Base-by-base conservation (phyloP, 768 basidiomycete genomes). In the Cyathus striatus region DNA sequence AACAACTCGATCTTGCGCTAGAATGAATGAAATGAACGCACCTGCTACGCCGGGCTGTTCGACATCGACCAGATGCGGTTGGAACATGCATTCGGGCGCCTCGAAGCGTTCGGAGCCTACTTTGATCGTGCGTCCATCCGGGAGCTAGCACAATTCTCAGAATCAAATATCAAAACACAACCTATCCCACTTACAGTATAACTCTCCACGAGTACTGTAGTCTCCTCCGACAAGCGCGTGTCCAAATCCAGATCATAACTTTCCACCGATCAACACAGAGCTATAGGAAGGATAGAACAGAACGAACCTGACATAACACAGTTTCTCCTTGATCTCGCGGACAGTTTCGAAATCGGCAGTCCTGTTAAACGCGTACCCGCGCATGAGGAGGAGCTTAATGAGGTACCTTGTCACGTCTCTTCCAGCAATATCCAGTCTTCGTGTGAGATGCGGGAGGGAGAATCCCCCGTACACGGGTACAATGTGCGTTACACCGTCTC, bases 341-440 rank as follows among this genome's bases (percentile, higher is more conserved):
- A 99, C 96, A 2, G 96, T 99, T 71, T 99, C 96, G 56, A 99
- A 99, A 68, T 99, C 96, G 21, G 96, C 96, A 2, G 96, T 99
- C 30, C 96, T 83, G 68, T 99, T 98, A 78, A 99, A 98, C 1
- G 96, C 96, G 63, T 99, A 98, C n/a, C 96, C 96, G n/a, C 95
- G 83, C 94, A 97, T 97, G 53, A 98, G 80, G 24, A 99, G 74
- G n/a, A 99, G 77, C 68, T 98, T 99, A 79, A 99, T 99, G 65
- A 99, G 73, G 66, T 99, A 99, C 55, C 93, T 83, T 36, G 96
- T 99, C 37, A 99, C 96, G 61, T 99, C 96, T 50, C 96, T 83
- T 16, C 96, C 96, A 42, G 96, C 96, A 53, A 99, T 97, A 59
- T 99, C 96, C 46, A 99, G 73, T 48, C 96, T 85, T 27, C 86